Base-by-base conservation (phyloP, 257 asterid species). In the Verbascum thapsus region DNA sequence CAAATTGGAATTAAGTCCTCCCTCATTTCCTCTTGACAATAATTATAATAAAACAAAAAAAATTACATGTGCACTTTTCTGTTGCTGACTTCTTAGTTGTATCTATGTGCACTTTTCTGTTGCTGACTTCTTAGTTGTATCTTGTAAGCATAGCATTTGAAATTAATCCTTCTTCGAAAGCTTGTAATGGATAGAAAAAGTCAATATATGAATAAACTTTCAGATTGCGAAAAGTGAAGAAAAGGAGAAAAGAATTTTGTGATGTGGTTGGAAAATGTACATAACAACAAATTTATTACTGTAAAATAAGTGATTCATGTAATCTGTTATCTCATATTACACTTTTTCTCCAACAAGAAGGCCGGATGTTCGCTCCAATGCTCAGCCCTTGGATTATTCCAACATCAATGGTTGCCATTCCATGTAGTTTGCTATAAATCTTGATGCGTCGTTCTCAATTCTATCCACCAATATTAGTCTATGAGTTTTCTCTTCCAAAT, bases 331-430 rank as follows among this genome's bases (percentile, higher is more conserved):
- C 63, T 58, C 54, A 23, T 40, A 60, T 66, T 57, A 48, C 66
- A 56, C 57, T 20, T 67, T 26, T 76, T 70, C 76, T 74, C 74
- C 69, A 37, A 60, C 67, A 68, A 52, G 76, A 59, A 74, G 55
- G 67, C 72, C 71, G 70, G 60, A 77, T n/a, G 55, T 80, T 66
- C 73, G 53, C 58, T 47, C 58, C 41, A 54, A 69, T 39, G 44
- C 64, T 67, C 43, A 64, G 38, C 92, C 92, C 54, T 84, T 71
- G 74, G 92, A 87, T 82, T 23, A 17, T 10, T 16, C 35, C n/a
- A 5, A n/a, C 11, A 78, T 82, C 78, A 68, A 82, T 72, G 85
- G 86, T 17, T 58, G 72, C 1, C 7, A 61, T 42, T 64, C 48
- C 83, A 68, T 76, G 74, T 75, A 79, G n/a, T 72, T 65, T 13